phyloP scores from a whole-genome alignment of 2,329 filamentous ascomycete genomes.

The Coleophoma cylindrospora region DNA sequence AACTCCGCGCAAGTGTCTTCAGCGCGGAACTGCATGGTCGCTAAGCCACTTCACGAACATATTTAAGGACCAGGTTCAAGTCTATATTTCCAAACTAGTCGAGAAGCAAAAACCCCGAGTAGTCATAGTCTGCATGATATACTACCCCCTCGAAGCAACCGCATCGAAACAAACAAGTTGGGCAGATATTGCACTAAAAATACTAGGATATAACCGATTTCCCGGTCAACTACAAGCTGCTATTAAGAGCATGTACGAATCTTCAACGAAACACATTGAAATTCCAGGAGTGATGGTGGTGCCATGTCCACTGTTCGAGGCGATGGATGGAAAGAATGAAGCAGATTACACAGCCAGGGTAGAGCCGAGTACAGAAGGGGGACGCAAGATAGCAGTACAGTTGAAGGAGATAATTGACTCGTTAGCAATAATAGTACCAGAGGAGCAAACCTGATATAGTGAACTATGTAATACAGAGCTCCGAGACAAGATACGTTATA shows the following conservation, averaged over 20 bases:
- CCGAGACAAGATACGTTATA: too few relatives aligned
- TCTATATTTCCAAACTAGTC: slow-evolving; percentile 8
- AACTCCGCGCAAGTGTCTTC: slow-evolving; percentile 6
- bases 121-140: slow-evolving; percentile 13
- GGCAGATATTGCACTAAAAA: slow-evolving; percentile 7
- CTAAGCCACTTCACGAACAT: slow-evolving; percentile 8
- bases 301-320: slow-evolving; percentile 10
- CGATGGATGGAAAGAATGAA: slow-evolving; percentile 7
- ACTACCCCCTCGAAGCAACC: slow-evolving; percentile 9
- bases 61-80: slow-evolving; percentile 9
- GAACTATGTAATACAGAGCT: too few relatives aligned
- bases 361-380: slow-evolving; percentile 11
- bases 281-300: slow-evolving; percentile 7
- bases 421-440: too few relatives aligned
- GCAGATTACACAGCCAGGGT: slow-evolving; percentile 11
- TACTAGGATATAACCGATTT: slow-evolving; percentile 10
- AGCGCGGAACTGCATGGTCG: slow-evolving; percentile 7
- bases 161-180: slow-evolving; percentile 7
- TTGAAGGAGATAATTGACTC: slow-evolving; percentile 4
- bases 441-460: too few relatives aligned
- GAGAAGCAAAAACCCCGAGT: slow-evolving; percentile 9
- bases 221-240: slow-evolving; percentile 9
- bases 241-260: slow-evolving; percentile 9
- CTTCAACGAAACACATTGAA: slow-evolving; percentile 6
- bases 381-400: slow-evolving; percentile 8